phyloP scores from a whole-genome alignment of 768 basidiomycete species.

The Cystobasidium onofrii region DNA sequence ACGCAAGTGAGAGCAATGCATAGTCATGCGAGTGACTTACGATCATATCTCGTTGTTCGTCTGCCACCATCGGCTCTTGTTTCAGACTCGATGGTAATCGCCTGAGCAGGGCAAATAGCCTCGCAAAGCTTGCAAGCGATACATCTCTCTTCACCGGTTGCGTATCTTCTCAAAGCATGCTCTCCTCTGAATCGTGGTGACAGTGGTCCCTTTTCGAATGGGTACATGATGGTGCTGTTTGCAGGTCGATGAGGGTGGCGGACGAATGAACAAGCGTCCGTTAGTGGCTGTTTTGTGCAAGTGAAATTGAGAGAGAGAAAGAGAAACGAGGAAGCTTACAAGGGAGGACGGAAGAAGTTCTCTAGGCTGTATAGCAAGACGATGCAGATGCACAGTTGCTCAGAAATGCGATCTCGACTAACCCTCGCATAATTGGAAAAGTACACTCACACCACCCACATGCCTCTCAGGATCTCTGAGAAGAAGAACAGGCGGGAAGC shows the following conservation, averaged over 20 bases:
- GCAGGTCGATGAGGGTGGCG: not conserved
- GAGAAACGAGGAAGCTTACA: constrained; percentile 56
- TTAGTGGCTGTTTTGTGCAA: not conserved
- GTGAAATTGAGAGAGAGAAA: not conserved
- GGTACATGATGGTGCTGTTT: constrained; percentile 38
- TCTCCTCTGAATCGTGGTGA: constrained; percentile 98
- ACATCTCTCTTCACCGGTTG: constrained; percentile 95
- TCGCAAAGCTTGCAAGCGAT: constrained; percentile 99
- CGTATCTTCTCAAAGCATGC: constrained; percentile 91
- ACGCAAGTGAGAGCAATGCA: not conserved
- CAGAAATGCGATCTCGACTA: too few relatives aligned
- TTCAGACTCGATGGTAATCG: constrained; percentile 98
- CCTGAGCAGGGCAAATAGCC: constrained; percentile 97
- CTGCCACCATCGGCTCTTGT: constrained; percentile 88
- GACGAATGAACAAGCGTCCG: not conserved
- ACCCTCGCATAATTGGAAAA: constrained; percentile 38
- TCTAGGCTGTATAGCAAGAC: constrained; percentile 56
- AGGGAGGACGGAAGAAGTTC: constrained; percentile 86
- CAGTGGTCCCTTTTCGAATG: constrained; percentile 80
- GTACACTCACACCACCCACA: constrained; percentile 79
- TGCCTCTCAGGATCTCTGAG: constrained; percentile 86
- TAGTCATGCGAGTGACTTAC: constrained; percentile 40
- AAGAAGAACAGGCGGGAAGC: constrained; percentile 96
- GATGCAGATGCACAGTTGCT: too few relatives aligned
- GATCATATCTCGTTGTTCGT: constrained; percentile 91